These are phyloP conservation scores for Hanseniaspora mollemarum DNA, from an alignment of 805 yeast species.

Conservation along the genomic window DNA sequence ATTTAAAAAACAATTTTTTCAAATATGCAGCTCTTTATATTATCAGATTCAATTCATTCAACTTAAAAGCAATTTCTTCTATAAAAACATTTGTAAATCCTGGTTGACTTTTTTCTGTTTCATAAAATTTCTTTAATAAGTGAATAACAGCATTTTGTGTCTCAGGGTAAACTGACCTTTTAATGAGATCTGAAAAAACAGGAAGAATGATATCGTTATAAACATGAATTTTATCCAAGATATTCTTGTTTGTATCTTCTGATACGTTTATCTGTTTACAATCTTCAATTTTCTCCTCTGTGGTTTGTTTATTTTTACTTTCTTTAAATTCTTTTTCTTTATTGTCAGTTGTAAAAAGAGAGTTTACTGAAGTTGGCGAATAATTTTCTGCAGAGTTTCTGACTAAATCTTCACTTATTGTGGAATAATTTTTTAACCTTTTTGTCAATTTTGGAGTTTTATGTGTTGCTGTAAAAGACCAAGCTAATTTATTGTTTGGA, in stretches of 20 bases:
- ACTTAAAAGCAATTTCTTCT: slow-evolving; percentile 40
- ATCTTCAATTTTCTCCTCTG: slow-evolving; percentile 19
- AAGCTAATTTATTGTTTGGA: neutral
- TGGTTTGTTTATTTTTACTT: slow-evolving; percentile 14
- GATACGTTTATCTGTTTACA: too few species aligned
- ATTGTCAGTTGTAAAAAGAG: neutral
- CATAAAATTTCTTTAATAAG: slow-evolving; percentile 34
- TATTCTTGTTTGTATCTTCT: slow-evolving; percentile 9
- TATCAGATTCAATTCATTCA: slow-evolving; percentile 3
- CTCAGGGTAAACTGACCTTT: slow-evolving; percentile 41
- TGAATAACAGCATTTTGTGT: slow-evolving; percentile 39
- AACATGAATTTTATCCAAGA: slow-evolving; percentile 26
- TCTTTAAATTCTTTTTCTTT: neutral
- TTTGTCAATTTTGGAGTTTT: slow-evolving; percentile 14
- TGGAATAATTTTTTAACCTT: neutral
- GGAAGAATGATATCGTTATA: slow-evolving; percentile 32
- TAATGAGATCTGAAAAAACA: slow-evolving; percentile 15
- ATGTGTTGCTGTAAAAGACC: slow-evolving; percentile 1
- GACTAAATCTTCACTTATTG: neutral
- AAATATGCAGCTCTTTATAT: neutral
- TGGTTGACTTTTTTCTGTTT: slow-evolving; percentile 42
- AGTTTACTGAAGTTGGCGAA: slow-evolving; percentile 10
- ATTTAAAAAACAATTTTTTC: neutral
- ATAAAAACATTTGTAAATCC: slow-evolving; percentile 57
- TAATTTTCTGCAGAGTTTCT: slow-evolving; percentile 11